Percentiles rank a stretch among this genome's conserved stretches.
Conservation (phyloP, 2,329 filamentous ascomycete species). For the Fusarium protoensiforme region DNA sequence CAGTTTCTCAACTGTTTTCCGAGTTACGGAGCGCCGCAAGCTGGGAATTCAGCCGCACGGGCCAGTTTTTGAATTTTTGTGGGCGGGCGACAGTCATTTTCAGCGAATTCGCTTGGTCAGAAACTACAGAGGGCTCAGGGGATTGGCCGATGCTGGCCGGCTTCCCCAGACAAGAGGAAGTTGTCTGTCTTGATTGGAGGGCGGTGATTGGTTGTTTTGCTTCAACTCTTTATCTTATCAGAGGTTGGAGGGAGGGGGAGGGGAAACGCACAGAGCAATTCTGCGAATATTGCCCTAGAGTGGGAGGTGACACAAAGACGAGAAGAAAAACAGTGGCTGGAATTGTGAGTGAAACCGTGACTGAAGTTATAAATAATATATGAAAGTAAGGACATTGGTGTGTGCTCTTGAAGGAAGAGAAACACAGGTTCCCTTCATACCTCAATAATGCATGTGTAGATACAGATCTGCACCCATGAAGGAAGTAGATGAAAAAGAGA, state of each 20-base stretch:
- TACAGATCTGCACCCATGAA: background rate
- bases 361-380: background rate
- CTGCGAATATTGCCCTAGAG: constrained; percentile 7
- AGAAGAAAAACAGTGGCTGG: background rate
- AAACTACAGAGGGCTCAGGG: background rate
- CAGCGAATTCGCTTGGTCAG: background rate
- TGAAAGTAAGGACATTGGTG: background rate
- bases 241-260: constrained; percentile 1
- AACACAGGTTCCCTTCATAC: background rate
- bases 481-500: constrained; percentile 28
- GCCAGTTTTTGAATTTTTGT: background rate
- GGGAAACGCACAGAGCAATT: constrained; percentile 20
- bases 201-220: constrained; percentile 9
- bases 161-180: constrained; percentile 7
- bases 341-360: background rate
- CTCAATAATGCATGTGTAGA: background rate
- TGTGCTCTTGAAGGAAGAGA: background rate
- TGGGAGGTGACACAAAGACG: background rate
- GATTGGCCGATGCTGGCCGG: background rate
- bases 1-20: constrained; percentile 2
- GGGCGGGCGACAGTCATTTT: background rate
- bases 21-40: background rate
- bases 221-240: constrained; percentile 19
- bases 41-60: background rate
- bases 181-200: background rate